These are phyloP conservation scores for Rhododendron henanense DNA, from an alignment of 148 eudicot genomes.

Conservation along the genomic window DNA sequence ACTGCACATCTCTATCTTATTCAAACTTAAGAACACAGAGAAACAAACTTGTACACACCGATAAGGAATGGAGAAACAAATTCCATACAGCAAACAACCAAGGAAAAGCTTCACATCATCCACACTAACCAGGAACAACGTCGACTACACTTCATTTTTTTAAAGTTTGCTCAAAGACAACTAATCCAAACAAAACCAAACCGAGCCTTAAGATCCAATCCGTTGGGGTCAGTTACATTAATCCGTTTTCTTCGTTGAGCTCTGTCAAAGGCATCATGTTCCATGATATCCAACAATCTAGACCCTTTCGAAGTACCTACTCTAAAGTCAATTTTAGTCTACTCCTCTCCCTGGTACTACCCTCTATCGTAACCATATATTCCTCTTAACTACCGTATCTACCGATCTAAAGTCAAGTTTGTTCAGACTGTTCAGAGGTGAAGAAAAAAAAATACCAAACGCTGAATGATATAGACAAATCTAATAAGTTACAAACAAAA, in stretches of 20 bases:
- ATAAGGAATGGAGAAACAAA: background rate
- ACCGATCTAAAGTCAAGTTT: background rate
- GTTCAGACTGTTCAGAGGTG: constrained; percentile 9
- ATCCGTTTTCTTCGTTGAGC: background rate
- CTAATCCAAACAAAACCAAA: background rate
- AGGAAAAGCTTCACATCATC: background rate
- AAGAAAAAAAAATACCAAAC: constrained; percentile 17
- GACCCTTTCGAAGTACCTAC: background rate
- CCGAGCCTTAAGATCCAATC: background rate
- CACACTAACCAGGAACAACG: background rate
- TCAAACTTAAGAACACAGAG: background rate
- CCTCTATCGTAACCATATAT: background rate
- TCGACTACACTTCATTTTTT: background rate
- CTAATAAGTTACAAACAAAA: constrained; percentile 4
- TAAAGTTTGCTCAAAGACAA: background rate
- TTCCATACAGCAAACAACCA: background rate
- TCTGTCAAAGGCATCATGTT: background rate
- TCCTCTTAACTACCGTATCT: background rate
- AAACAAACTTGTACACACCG: background rate
- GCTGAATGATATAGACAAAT: constrained; percentile 20
- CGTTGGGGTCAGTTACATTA: background rate
- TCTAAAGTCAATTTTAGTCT: background rate
- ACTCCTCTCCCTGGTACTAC: background rate
- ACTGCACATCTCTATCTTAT: background rate
- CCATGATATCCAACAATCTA: background rate